Conservation (phyloP, 768 basidiomycete genomes). For the Neoboletus subvelutipes region DNA sequence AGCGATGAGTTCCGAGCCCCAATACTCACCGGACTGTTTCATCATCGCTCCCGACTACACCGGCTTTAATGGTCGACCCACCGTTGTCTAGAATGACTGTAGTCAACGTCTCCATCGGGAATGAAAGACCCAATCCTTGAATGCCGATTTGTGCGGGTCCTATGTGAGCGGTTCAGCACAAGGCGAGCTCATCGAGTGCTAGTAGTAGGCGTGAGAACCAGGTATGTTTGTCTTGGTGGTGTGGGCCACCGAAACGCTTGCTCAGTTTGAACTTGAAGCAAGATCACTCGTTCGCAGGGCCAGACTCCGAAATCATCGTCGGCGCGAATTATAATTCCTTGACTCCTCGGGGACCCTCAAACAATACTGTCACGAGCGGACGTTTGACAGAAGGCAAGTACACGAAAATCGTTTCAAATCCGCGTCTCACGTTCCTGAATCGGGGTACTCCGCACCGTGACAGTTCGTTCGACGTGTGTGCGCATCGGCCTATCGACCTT, state of each 20-base stretch:
- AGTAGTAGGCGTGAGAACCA: conserved; percentile 12
- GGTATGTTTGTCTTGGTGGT: background rate
- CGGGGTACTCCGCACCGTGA: background rate
- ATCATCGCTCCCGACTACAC: conserved; percentile 41
- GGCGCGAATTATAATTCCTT: background rate
- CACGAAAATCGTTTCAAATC: background rate
- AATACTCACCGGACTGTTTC: conserved; percentile 29
- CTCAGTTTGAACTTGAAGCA: background rate
- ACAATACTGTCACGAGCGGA: conserved; percentile 1
- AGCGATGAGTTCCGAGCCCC: background rate
- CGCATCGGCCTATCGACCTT: background rate
- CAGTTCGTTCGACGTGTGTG: conserved; percentile 1
- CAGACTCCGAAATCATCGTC: background rate
- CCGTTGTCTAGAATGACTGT: conserved; percentile 87
- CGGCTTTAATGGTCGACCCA: conserved; percentile 77
- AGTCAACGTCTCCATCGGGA: conserved; percentile 17
- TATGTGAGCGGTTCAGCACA: background rate
- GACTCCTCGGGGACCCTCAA: conserved; percentile 13
- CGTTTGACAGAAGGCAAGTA: conserved; percentile 6
- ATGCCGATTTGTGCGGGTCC: too few relatives aligned
- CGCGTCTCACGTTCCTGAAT: background rate
- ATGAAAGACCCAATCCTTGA: background rate
- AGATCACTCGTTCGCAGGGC: background rate
- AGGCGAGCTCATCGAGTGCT: background rate
- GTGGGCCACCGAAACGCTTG: background rate